A percentile compares a stretch with the other conserved stretches of the same genome.
Evolutionary conservation across 1,284 basidiomycete genomes (phyloP).

Genomic region (Naganishia cerealis): DNA sequence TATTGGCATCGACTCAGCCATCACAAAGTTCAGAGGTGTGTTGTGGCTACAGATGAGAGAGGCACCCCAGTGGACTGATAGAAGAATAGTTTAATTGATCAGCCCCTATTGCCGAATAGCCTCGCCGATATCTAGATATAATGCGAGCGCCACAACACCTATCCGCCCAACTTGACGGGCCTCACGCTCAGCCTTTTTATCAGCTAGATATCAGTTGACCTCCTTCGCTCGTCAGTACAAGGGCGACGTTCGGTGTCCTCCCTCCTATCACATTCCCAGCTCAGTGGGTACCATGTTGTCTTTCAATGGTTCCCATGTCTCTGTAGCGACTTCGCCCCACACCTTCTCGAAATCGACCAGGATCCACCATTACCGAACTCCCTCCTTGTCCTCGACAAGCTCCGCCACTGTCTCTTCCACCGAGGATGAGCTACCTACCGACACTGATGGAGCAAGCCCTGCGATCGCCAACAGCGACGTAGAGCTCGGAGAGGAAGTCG

Average conservation of each 20-base stretch:
- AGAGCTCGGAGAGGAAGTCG: background rate
- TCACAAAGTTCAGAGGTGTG: background rate
- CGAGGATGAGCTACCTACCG: constrained; percentile 5
- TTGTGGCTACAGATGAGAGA: background rate
- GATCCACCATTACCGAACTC: constrained; percentile 20
- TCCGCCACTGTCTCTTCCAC: constrained; percentile 14
- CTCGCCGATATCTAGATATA: constrained; percentile 7
- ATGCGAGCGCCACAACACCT: background rate
- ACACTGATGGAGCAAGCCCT: background rate
- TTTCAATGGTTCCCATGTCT: background rate
- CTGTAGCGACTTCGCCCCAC: background rate
- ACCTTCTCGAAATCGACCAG: background rate
- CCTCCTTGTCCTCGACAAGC: constrained; percentile 16
- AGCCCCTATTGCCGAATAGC: background rate
- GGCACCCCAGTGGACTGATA: background rate
- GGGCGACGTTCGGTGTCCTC: no score
- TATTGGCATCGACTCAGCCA: background rate
- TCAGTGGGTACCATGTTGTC: background rate
- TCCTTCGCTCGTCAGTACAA: background rate
- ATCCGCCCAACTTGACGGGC: background rate
- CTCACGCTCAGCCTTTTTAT: background rate
- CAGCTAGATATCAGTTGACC: background rate
- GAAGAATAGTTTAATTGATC: background rate
- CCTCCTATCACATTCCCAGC: background rate
- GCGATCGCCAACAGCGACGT: background rate